Evolutionary conservation across 2,329 filamentous ascomycete genomes (phyloP).

Genomic region (Lizonia empirigonia): DNA sequence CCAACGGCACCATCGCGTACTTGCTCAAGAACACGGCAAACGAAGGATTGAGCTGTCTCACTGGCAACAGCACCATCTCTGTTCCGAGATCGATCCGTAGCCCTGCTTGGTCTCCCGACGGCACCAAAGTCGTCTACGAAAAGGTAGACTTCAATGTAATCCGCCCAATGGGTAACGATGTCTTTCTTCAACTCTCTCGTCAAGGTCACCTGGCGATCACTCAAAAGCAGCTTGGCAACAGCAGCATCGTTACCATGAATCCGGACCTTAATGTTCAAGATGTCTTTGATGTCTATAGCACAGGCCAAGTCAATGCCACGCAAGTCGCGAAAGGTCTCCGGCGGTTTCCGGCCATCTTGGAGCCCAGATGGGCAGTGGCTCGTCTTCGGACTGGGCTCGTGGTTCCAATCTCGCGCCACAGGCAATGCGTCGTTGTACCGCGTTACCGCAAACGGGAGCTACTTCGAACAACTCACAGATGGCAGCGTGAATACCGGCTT

Average conservation of each 20-base stretch:
- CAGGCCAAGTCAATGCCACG: constrained; percentile 22
- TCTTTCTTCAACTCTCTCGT: constrained; percentile 47
- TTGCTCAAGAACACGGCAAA: constrained; percentile 33
- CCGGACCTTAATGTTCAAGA: constrained; percentile 34
- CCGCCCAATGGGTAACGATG: constrained; percentile 49
- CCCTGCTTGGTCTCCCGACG: constrained; percentile 47
- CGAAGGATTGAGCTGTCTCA: constrained; percentile 33
- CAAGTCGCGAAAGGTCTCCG: constrained; percentile 37
- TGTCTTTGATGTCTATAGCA: constrained; percentile 33
- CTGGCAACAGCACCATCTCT: constrained; percentile 2
- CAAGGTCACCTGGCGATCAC: constrained; percentile 44
- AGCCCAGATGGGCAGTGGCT: constrained; percentile 48
- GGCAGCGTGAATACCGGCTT: constrained; percentile 49
- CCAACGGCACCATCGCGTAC: constrained; percentile 24
- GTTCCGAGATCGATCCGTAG: constrained; percentile 16
- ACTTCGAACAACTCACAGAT: constrained; percentile 43
- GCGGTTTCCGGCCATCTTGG: constrained; percentile 52
- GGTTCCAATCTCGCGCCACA: constrained; percentile 47
- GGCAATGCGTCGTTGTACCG: constrained; percentile 30
- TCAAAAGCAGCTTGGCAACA: constrained; percentile 50
- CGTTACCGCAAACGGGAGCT: constrained; percentile 31
- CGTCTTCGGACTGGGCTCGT: constrained; percentile 49
- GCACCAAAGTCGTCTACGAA: constrained; percentile 31
- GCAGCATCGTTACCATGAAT: constrained; percentile 45
- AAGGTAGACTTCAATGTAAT: constrained; percentile 31